phyloP scores from a whole-genome alignment of 495 filamentous ascomycete species.

The Neurospora terricola region DNA sequence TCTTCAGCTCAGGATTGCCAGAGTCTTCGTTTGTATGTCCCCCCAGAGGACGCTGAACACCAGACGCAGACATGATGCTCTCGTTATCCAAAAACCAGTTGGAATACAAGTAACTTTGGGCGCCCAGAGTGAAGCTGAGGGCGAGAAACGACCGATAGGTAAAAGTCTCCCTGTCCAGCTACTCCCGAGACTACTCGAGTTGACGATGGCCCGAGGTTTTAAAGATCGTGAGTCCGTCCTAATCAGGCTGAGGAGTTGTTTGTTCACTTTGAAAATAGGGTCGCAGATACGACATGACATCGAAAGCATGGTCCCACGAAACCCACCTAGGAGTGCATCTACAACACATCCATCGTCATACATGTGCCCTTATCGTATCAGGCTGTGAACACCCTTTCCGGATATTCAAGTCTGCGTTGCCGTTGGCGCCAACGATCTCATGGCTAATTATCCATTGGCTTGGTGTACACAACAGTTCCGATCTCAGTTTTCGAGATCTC shows the following conservation, averaged over 20 bases:
- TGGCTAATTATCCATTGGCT: neutral
- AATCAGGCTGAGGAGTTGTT: neutral
- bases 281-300: neutral
- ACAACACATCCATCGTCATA: neutral
- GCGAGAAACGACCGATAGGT: neutral
- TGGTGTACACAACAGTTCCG: too few species aligned
- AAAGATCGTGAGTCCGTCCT: neutral
- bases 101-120: neutral
- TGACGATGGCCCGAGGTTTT: neutral
- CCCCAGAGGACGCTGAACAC: neutral
- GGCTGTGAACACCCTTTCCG: too few species aligned
- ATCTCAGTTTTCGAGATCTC: neutral
- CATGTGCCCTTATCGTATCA: too few species aligned
- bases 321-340: neutral
- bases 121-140: neutral
- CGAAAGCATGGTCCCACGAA: neutral
- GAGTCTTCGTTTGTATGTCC: neutral
- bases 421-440: neutral
- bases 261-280: neutral
- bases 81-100: neutral
- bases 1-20: neutral
- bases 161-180: neutral
- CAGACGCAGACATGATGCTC: neutral
- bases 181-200: neutral
- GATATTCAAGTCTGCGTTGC: too few species aligned